A percentile compares a stretch with the other conserved stretches of the same genome.
phyloP scores from a whole-genome alignment of 441 rosid genomes.

The Isatis lusitanica region DNA sequence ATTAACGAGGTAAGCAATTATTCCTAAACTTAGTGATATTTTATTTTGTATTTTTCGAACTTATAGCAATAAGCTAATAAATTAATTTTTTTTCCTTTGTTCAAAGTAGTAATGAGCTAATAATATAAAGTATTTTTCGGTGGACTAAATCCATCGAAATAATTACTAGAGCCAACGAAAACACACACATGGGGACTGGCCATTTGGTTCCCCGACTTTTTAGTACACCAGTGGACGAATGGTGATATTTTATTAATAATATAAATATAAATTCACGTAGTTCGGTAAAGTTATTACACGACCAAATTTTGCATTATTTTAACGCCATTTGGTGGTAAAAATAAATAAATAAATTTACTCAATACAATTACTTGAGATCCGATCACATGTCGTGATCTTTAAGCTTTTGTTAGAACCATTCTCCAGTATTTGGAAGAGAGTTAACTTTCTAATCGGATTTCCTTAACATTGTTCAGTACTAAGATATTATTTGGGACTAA shows the following conservation, averaged over 20 bases:
- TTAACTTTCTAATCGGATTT: not conserved
- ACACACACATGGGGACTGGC: slow-evolving; percentile 32
- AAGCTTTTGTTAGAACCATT: not conserved
- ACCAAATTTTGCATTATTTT: not conserved
- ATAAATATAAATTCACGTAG: not conserved
- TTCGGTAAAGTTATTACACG: not conserved
- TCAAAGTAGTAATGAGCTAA: not conserved
- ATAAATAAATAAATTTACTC: not conserved
- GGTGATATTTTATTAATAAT: not conserved
- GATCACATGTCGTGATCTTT: not conserved
- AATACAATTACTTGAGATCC: not conserved
- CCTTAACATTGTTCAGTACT: not conserved
- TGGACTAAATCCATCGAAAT: slow-evolving; percentile 28
- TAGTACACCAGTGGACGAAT: slow-evolving; percentile 16
- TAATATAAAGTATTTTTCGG: not conserved
- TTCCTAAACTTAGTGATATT: not conserved
- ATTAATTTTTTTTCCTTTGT: too few relatives aligned
- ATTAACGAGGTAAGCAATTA: not conserved
- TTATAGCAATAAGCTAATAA: not conserved
- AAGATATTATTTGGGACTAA: not conserved
- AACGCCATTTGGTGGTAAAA: not conserved
- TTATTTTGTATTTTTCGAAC: not conserved
- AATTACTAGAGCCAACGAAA: slow-evolving; percentile 12
- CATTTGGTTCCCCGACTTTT: slow-evolving; percentile 2
- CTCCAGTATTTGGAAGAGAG: not conserved